Conservation (phyloP, 208 protist genomes). For the Novymonas esmeraldas region DNA sequence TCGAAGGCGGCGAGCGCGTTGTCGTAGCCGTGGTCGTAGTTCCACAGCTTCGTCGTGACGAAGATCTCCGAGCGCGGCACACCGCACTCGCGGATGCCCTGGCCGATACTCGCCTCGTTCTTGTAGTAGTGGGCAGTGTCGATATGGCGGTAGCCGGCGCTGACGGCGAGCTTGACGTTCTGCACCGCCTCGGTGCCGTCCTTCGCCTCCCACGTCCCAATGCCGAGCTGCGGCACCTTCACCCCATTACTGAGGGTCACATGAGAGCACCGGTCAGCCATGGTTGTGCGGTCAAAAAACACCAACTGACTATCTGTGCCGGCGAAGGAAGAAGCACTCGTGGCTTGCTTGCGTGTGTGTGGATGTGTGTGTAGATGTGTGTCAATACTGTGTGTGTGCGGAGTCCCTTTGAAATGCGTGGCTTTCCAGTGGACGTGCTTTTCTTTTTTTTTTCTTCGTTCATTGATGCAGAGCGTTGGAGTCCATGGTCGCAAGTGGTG, state of each 20-base stretch:
- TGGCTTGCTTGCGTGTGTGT: too few relatives aligned
- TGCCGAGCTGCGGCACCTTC: conserved; percentile 75
- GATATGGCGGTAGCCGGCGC: conserved; percentile 87
- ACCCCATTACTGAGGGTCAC: conserved; percentile 67
- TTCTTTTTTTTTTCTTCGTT: too few relatives aligned
- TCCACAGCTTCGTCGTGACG: conserved; percentile 91
- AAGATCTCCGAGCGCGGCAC: conserved; percentile 90
- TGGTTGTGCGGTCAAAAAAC: neutral
- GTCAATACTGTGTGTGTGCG: too few relatives aligned
- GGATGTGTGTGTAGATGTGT: too few relatives aligned
- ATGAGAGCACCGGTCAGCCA: conserved; percentile 27
- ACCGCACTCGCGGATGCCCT: conserved; percentile 52
- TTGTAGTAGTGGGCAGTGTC: conserved; percentile 85
- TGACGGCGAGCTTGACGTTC: conserved; percentile 54
- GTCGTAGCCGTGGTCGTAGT: conserved; percentile 63
- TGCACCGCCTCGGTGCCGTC: conserved; percentile 47
- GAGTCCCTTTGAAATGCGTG: too few relatives aligned
- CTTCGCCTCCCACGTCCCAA: conserved; percentile 74
- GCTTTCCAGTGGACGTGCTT: too few relatives aligned
- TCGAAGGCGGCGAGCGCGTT: conserved; percentile 71
- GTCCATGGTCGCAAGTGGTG: too few relatives aligned
- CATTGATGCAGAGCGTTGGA: too few relatives aligned
- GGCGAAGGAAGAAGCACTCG: too few relatives aligned
- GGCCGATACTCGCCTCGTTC: conserved; percentile 78
- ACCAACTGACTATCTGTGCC: too few relatives aligned